Conservation (phyloP, 2,329 filamentous ascomycete species). For the Xylariales sp. region DNA sequence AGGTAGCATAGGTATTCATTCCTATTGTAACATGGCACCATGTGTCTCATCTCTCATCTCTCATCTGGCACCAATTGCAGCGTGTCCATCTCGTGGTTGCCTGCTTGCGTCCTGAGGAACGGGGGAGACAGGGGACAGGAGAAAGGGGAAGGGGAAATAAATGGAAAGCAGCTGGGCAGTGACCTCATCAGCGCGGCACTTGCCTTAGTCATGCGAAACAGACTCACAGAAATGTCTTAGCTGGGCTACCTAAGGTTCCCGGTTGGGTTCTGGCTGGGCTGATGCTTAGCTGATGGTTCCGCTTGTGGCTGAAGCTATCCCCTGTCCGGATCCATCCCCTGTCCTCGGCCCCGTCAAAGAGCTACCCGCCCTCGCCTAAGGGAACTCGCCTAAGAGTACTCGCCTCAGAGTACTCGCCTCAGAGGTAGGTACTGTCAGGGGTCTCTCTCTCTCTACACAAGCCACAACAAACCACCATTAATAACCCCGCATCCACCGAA, state of each 20-base stretch:
- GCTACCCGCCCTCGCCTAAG: background rate
- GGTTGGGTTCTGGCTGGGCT: too few relatives aligned
- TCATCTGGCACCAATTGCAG: background rate
- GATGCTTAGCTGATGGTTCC: too few relatives aligned
- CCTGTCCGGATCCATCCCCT: background rate
- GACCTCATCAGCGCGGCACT: slow-evolving; percentile 30
- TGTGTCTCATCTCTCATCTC: background rate
- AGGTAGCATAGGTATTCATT: background rate
- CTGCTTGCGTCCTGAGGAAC: slow-evolving; percentile 16
- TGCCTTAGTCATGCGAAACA: slow-evolving; percentile 27
- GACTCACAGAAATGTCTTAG: slow-evolving; percentile 3
- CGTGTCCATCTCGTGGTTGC: background rate
- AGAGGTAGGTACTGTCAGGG: too few relatives aligned
- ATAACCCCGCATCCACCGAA: slow-evolving; percentile 4
- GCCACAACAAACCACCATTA: background rate
- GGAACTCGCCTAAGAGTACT: too few relatives aligned
- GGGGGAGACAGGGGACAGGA: background rate
- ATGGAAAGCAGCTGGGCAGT: slow-evolving; percentile 6
- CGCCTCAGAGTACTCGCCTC: too few relatives aligned
- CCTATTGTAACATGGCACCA: background rate
- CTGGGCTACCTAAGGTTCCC: background rate
- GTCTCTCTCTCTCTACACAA: background rate
- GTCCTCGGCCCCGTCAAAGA: background rate
- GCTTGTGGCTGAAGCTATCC: slow-evolving; percentile 21
- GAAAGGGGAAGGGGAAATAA: background rate